Evolutionary conservation across 306 rosid genomes (phyloP), one percentile per base, ranked within the genome.

Genomic region (Cicer pinnatifidum): DNA sequence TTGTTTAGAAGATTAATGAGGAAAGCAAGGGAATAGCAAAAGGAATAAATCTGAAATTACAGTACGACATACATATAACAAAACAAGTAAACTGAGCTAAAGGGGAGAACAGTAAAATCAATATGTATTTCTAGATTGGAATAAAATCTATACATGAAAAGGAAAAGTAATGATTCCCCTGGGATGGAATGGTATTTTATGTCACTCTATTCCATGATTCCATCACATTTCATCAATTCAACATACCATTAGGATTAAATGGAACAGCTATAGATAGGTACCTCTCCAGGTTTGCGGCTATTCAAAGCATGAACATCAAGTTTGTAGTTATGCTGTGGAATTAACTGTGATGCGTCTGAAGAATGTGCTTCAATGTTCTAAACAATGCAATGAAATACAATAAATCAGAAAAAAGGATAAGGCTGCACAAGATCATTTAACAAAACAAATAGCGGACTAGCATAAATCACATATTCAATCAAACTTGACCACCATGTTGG

Each of bases 241-340:
- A 41, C 40, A 41, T 46, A 47, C 56, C 23, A 67, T 65, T 77
- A 40, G 11, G 51, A 69, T 73, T 75, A 6, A 54, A 54, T 37
- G 48, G 45, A 78, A 69, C 73, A 78, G 46, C 64, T 58, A 69
- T 35, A 82, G 59, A 33, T 17, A 35, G 60, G 60, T 87, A 95
- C 97, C 91, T 95, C 99, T 75, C 97, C 97, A 71, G 99, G 99
- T 67, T 78, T 93, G 75, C 87, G 97, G 73, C 85, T 85, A 81
- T 88, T 95, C 83, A 95, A 48, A 76, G 97, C 84, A 46, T 95
- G 91, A 80, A 84, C 99, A 88, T 95, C 97, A 77, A 95, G 99
- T 89, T 83, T 95, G 89, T 91, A 95, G 84, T 91, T 95, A 78
- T 95, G 97, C 79, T 95, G 99, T 16, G 99, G 99, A 88, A 86